Evolutionary conservation across 768 basidiomycete species (phyloP).

Genomic region (Serendipita vermifera): DNA sequence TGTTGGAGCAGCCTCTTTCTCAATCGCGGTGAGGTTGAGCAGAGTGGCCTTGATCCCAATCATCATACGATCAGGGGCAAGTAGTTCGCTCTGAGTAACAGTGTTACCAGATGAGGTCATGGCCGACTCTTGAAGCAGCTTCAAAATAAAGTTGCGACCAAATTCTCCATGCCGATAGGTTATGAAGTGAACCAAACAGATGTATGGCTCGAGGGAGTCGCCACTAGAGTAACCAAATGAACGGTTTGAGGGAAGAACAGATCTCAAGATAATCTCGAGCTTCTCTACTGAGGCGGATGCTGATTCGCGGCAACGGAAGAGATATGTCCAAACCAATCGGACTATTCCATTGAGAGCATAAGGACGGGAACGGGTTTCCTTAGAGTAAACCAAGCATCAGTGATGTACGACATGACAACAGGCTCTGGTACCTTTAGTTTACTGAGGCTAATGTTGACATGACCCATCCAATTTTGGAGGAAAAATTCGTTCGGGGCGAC

Average conservation of each 20-base stretch:
- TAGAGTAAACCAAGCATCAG: constrained; percentile 11
- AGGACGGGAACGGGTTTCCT: constrained; percentile 67
- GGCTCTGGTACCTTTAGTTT: constrained; percentile 58
- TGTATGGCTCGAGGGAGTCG: constrained; percentile 62
- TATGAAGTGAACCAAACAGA: constrained; percentile 69
- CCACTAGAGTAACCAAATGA: constrained; percentile 50
- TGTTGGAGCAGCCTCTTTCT: constrained; percentile 56
- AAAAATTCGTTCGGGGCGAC: constrained; percentile 80
- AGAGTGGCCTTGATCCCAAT: constrained; percentile 69
- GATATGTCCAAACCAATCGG: constrained; percentile 83
- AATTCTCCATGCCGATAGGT: constrained; percentile 75
- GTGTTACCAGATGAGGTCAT: constrained; percentile 23
- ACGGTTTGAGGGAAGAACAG: constrained; percentile 67
- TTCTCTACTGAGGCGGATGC: constrained; percentile 67
- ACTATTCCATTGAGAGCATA: constrained; percentile 69
- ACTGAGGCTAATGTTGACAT: constrained; percentile 55
- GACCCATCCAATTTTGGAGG: constrained; percentile 62
- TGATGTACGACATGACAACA: constrained; percentile 8
- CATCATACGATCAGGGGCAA: constrained; percentile 49
- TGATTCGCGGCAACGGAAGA: constrained; percentile 85
- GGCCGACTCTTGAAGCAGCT: constrained; percentile 60
- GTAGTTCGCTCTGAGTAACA: constrained; percentile 31
- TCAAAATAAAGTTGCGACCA: constrained; percentile 67
- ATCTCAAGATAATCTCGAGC: constrained; percentile 57
- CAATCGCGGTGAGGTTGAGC: constrained; percentile 54